Percentiles rank a stretch among this genome's conserved stretches.
Evolutionary conservation across 495 filamentous ascomycete genomes (phyloP).

Genomic region (Trichoderma parareesei): DNA sequence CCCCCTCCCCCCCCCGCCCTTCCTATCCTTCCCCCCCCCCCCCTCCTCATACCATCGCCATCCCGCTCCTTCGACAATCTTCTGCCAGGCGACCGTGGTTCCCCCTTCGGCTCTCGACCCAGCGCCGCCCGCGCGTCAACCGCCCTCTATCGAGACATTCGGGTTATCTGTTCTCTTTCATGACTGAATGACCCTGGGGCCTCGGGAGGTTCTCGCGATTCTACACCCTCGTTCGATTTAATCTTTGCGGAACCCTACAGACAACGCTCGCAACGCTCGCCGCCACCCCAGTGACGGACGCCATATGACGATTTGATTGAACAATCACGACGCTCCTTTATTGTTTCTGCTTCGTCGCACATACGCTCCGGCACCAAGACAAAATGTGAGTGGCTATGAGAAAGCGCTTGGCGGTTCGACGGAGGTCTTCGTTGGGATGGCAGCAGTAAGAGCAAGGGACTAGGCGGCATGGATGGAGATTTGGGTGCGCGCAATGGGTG

Average conservation of each 20-base stretch:
- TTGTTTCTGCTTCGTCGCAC: background rate
- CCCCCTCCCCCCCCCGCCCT: background rate
- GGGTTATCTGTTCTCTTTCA: background rate
- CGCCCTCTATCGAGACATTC: conserved; percentile 1
- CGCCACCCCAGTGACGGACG: conserved; percentile 1
- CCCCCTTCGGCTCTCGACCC: conserved; percentile 11
- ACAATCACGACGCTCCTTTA: background rate
- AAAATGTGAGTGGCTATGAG: background rate
- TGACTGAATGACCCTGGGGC: conserved; percentile 7
- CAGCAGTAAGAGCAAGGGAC: background rate
- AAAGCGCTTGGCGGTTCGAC: background rate
- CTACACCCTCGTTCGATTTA: background rate
- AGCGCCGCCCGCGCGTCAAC: conserved; percentile 11
- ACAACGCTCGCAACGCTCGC: background rate
- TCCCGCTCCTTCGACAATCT: conserved; percentile 10
- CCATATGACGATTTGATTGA: conserved; percentile 1
- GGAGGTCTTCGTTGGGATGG: background rate
- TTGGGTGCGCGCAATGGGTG: background rate
- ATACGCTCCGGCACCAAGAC: background rate
- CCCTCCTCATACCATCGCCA: conserved; percentile 1
- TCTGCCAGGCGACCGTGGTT: conserved; percentile 9
- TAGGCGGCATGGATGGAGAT: background rate
- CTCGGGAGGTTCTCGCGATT: conserved; percentile 3
- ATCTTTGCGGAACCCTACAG: background rate
- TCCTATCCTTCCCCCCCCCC: background rate